Evolutionary conservation across 179 eudicot genomes (phyloP), one percentile per base, ranked within the genome.

Genomic region (Corrigiola litoralis): DNA sequence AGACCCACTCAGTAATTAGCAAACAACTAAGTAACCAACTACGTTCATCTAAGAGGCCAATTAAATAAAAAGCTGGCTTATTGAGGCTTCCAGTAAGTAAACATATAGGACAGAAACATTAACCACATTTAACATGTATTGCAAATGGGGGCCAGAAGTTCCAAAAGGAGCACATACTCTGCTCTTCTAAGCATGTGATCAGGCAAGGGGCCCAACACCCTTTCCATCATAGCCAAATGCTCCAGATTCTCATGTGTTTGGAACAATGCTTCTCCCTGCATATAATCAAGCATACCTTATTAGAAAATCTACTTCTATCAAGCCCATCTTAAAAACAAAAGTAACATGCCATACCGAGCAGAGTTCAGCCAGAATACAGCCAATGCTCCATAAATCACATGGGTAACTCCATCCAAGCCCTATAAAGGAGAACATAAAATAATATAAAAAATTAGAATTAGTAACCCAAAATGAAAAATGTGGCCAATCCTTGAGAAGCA

Each of bases 371-470:
- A 84, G 61, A 55, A 84, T 84, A 61, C 88, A 84, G 54, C 85
- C 87, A 36, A 65, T 64, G 56, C 87, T 83, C 87, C 85, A 83
- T 57, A 83, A 58, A 73, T 83, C 87, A 71, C 87, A 83, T n/a
- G 85, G 83, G 61, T 80, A 80, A 55, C 87, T 80, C 87, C 87
- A 83, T 36, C 88, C 88, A 28, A 80, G 85, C 65, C 87, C 87
- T 83, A 54, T 21, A 55, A 34, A 46, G 32, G 38, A 18, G n/a
- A 65, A 50, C 23, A 65, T 38, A 77, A 56, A 56, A 71, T 32
- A 46, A 24, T 1, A 11, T 14, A 33, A 16, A 46, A 24, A 51
- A 23, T 41, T 17, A 51, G 21, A 20, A 58, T 18, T 24, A 14
- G 69, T 21, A 77, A 81, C 63, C 75, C 73, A 57, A 10, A 76